Conservation (phyloP, 2,329 filamentous ascomycete species). For the Orbilia brochopaga region DNA sequence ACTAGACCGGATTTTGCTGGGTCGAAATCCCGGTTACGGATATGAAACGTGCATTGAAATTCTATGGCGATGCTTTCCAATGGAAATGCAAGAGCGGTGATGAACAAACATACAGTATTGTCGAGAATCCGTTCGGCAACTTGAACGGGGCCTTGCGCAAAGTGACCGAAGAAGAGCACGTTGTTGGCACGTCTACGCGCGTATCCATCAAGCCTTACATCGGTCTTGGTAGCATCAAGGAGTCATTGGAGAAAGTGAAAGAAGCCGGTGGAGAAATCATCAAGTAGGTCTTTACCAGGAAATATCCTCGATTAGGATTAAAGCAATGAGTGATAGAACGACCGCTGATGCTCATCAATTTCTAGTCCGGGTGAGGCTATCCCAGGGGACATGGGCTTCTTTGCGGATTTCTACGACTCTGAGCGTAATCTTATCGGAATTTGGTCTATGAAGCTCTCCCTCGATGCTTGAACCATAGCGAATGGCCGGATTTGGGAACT, state of each 20-base stretch:
- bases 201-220: constrained; percentile 28
- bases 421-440: constrained; percentile 44
- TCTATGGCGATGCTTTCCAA: constrained; percentile 37
- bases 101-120: constrained; percentile 12
- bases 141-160: constrained; percentile 31
- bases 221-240: constrained; percentile 29
- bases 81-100: constrained; percentile 9
- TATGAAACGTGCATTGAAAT: constrained; percentile 38
- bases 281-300: constrained; percentile 19
- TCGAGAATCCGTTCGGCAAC: constrained; percentile 30
- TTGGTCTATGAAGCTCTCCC: constrained; percentile 24
- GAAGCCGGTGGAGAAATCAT: constrained; percentile 42
- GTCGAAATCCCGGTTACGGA: constrained; percentile 46
- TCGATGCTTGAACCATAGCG: not conserved
- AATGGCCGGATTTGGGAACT: no score
- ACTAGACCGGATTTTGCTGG: constrained; percentile 39
- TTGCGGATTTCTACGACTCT: constrained; percentile 35
- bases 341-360: not conserved
- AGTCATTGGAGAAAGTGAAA: constrained; percentile 30
- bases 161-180: constrained; percentile 24
- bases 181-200: constrained; percentile 21
- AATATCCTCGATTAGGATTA: no score
- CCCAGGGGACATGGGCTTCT: constrained; percentile 33
- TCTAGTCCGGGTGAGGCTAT: constrained; percentile 27
- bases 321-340: not conserved